Base-by-base conservation (phyloP, 164 flowering plant species). In the grape (Vitis vinifera) region DNA sequence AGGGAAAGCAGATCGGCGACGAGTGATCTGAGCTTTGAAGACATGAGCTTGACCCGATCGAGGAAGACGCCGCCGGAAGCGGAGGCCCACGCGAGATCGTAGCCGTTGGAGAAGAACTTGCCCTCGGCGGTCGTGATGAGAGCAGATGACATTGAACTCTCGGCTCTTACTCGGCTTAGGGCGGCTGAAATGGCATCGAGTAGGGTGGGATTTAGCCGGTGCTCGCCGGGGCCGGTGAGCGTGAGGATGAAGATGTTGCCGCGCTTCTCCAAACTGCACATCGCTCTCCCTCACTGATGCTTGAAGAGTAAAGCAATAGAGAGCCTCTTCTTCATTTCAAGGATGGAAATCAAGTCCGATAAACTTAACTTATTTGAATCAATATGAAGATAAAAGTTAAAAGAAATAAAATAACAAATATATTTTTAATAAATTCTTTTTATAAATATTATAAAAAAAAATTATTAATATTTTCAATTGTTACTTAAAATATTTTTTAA, bases 31-130 rank as follows among this genome's bases (percentile, higher is more conserved):
- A 84, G 68, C 9, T 70, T 73, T 59, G 73, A 62, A 37, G 56
- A 63, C 86, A 87, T 79, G 68, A 59, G 72, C 0, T 15, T 63
- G 50, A 71, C 62, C 19, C 82, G 86, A 15, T 59, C 63, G 11
- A 0, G 30, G 72, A 62, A 51, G 71, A 56, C 63, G 11, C 23
- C 23, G 23, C 15, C 57, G 76, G 80, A 55, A 51, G 85, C 71
- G 37, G 49, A 62, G 58, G 90, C 90, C 88, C 89, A 87, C n/a
- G 66, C 80, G 74, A 93, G 85, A 60, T 93, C 98, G 75, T 66
- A 87, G 75, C 97, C 95, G 71, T 91, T 93, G 80, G 90, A 89
- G 86, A 91, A 93, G 87, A 89, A 93, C 69, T 83, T 91, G 71
- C 98, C 96, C 7, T 78, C 68, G 23, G 90, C 85, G 7, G 89